Evolutionary conservation across 1,139 yeast species (phyloP), one percentile per base, ranked within the genome.

Genomic region (Starmera stellimalicola): DNA sequence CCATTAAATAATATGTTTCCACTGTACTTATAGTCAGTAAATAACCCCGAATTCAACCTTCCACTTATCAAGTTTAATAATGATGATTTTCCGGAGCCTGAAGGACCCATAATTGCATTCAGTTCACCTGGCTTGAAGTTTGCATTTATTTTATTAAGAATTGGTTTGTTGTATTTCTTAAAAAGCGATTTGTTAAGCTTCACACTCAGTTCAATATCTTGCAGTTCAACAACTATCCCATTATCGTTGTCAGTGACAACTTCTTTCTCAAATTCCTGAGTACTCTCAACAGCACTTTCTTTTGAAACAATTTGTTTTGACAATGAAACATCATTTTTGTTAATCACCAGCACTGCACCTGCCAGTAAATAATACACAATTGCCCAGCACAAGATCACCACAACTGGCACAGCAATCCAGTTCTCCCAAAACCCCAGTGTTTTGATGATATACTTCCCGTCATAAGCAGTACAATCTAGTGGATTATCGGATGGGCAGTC

Each of bases 41-140:
- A 11, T 10, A 69, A 60, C 5, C 65, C 58, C 1, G 78, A 68
- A 16, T 65, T 62, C 11, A 78, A 53, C 38, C 94, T 62, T 16
- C 78, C 74, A 11, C 93, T 77, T 28, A 84, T 60, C 32, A 68
- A 61, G 47, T 80, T 83, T 37, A 84, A 58, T 20, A 83, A 55
- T 0, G 94, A 78, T 0, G 93, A 77, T 50, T 84, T 84, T 3
- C 94, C 95, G 6, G 87, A 76, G 0, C 94, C 94, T 2, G 93
- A 81, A 0, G 94, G 94, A 0, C 95, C 95, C 80, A 84, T 75
- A 25, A 84, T 81, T 1, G 82, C 91, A 55, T 83, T 84, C n/a
- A 84, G 65, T 17, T 37, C 42, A 5, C 80, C 73, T 3, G 82
- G 73, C 27, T 62, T 57, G 53, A 84, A 83, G 6, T 50, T 48